Conservation (phyloP, 2,329 filamentous ascomycete species). For the Paramyrothecium sp. region DNA sequence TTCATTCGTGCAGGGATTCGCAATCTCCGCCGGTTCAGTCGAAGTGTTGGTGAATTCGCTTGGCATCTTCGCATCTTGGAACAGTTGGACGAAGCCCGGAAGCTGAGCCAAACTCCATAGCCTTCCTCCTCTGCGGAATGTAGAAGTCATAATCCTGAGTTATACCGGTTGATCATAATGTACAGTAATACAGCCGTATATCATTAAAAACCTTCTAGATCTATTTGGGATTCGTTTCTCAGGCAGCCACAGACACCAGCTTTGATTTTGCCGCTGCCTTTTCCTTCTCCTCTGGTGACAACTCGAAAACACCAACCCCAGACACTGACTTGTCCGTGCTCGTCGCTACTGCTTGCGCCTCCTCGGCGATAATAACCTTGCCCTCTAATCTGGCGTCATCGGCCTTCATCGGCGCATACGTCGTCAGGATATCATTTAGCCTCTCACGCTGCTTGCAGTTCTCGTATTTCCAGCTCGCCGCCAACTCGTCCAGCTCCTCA, state of each 20-base stretch:
- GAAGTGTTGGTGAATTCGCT: slow-evolving; percentile 16
- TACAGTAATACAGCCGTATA: neutral
- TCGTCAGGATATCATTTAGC: slow-evolving; percentile 47
- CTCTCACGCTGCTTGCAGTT: slow-evolving; percentile 49
- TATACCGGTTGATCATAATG: too few relatives aligned
- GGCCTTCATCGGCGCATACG: slow-evolving; percentile 34
- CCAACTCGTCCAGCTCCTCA: slow-evolving; percentile 52
- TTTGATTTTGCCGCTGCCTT: neutral
- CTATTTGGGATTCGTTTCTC: neutral
- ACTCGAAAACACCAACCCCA: slow-evolving; percentile 25
- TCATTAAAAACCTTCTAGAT: neutral
- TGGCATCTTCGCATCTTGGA: slow-evolving; percentile 18
- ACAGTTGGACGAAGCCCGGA: slow-evolving; percentile 9
- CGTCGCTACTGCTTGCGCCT: neutral
- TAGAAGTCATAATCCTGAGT: too few relatives aligned
- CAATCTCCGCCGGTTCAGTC: slow-evolving; percentile 17
- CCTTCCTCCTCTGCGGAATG: neutral
- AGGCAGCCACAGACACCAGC: neutral
- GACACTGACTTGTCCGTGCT: slow-evolving; percentile 16
- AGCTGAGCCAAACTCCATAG: neutral
- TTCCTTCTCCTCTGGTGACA: slow-evolving; percentile 21
- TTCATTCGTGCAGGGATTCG: slow-evolving; percentile 13
- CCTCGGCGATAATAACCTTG: slow-evolving; percentile 20
- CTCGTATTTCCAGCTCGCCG: slow-evolving; percentile 49
- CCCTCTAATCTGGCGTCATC: slow-evolving; percentile 19